Conservation (phyloP, 305 asterid genomes). For the Fraxinus ornus region DNA sequence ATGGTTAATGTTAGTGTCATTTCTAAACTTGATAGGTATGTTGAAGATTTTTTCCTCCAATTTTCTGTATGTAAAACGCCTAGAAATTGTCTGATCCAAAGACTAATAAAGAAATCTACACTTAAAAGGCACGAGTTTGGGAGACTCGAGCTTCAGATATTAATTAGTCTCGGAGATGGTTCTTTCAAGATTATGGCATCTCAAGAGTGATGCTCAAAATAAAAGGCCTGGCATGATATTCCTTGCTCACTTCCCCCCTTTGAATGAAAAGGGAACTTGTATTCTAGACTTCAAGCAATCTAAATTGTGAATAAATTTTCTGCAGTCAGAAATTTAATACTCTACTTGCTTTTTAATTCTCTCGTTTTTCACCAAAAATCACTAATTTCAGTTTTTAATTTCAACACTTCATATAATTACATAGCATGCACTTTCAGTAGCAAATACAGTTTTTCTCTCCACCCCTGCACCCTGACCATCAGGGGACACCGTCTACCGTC, state of each 20-base stretch:
- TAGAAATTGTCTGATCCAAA: background rate
- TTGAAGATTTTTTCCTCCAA: background rate
- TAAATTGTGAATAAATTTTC: background rate
- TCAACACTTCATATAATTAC: conserved; percentile 8
- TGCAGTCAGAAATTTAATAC: background rate
- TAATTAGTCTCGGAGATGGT: background rate
- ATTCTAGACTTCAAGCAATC: conserved; percentile 11
- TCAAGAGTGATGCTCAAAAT: background rate
- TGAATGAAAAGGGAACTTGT: background rate
- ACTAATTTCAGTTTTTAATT: background rate
- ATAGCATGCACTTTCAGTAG: background rate
- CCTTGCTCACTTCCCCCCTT: background rate
- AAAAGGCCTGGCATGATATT: conserved; percentile 1
- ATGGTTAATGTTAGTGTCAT: background rate
- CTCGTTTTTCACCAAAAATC: background rate
- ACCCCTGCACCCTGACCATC: background rate
- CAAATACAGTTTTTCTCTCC: background rate
- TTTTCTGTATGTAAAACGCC: background rate
- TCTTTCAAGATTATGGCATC: conserved; percentile 8
- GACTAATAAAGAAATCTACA: background rate
- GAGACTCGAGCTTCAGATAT: background rate
- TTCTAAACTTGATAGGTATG: background rate
- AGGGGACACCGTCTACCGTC: no score
- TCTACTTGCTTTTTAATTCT: background rate
- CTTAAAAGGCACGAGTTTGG: background rate